Evolutionary conservation across 306 rosid genomes (phyloP).

Genomic region (Dryas octopetala): DNA sequence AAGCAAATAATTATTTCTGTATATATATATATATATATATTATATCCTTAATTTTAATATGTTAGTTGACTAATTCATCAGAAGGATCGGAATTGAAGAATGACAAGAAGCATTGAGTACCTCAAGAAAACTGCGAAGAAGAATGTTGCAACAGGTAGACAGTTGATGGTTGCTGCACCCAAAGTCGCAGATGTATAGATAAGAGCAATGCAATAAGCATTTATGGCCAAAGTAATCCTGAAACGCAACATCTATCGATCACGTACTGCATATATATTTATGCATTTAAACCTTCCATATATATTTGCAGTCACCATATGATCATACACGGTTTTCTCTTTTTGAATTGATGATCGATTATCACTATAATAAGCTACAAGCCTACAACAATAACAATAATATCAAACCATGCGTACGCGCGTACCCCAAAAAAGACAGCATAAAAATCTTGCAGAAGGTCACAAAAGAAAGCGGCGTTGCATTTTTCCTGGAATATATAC

Average conservation of each 20-base stretch:
- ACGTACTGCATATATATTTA: no score
- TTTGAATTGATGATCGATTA: no score
- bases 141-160: conserved; percentile 51
- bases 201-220: conserved; percentile 42
- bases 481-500: conserved; percentile 31
- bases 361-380: no score
- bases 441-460: conserved; percentile 54
- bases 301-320: no score
- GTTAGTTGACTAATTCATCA: no score
- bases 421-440: conserved; percentile 53
- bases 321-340: no score
- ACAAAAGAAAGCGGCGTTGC: conserved; percentile 38
- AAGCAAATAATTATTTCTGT: not conserved
- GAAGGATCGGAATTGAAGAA: no score
- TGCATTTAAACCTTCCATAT: no score
- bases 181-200: conserved; percentile 49
- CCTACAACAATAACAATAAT: no score
- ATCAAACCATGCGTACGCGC: conserved; percentile 37
- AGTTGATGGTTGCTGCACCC: conserved; percentile 45
- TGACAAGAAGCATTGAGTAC: conserved; percentile 14
- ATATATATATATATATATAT: no score
- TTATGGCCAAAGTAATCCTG: conserved; percentile 46
- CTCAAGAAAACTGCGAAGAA: conserved; percentile 50
- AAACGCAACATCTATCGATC: not conserved
- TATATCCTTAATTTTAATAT: no score